Evolutionary conservation across 371 early-diverging fungal species (phyloP).

Genomic region (Saksenaea oblongispora): DNA sequence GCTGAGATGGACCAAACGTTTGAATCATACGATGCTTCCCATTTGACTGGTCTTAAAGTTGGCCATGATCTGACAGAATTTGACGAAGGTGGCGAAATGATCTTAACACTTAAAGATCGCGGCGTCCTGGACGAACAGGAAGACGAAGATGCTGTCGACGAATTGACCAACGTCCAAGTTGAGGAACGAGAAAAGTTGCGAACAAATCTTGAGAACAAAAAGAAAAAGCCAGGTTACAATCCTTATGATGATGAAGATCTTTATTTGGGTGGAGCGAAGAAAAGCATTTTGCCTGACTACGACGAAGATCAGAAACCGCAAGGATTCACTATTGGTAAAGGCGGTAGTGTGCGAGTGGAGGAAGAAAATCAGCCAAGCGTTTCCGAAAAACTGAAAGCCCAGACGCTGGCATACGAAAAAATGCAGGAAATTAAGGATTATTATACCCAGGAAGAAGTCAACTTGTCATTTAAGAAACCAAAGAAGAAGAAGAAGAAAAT

Average conservation of each 20-base stretch:
- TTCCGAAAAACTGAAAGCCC: conserved; percentile 61
- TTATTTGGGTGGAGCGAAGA: conserved; percentile 41
- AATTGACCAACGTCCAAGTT: conserved; percentile 71
- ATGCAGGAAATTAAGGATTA: conserved; percentile 72
- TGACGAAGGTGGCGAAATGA: conserved; percentile 72
- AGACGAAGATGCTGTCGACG: conserved; percentile 70
- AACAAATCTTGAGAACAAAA: conserved; percentile 77
- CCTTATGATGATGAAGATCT: conserved; percentile 86
- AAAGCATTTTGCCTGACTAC: conserved; percentile 78
- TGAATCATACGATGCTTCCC: conserved; percentile 46
- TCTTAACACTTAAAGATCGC: conserved; percentile 87
- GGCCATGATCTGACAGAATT: conserved; percentile 77
- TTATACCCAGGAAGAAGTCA: conserved; percentile 86
- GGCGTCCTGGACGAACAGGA: conserved; percentile 72
- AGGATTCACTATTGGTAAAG: conserved; percentile 51
- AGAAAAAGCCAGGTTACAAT: conserved; percentile 71
- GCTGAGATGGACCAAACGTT: conserved; percentile 44
- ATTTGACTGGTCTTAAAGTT: conserved; percentile 78
- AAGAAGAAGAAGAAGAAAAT: conserved; percentile 66
- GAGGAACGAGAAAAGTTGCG: conserved; percentile 67
- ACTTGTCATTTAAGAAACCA: conserved; percentile 77
- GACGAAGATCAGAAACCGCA: conserved; percentile 62
- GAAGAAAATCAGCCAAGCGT: conserved; percentile 43
- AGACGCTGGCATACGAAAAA: conserved; percentile 64
- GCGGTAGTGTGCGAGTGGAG: conserved; percentile 18